phyloP scores from a whole-genome alignment of 2,329 filamentous ascomycete genomes.

The Trichoderma pleuroti region DNA sequence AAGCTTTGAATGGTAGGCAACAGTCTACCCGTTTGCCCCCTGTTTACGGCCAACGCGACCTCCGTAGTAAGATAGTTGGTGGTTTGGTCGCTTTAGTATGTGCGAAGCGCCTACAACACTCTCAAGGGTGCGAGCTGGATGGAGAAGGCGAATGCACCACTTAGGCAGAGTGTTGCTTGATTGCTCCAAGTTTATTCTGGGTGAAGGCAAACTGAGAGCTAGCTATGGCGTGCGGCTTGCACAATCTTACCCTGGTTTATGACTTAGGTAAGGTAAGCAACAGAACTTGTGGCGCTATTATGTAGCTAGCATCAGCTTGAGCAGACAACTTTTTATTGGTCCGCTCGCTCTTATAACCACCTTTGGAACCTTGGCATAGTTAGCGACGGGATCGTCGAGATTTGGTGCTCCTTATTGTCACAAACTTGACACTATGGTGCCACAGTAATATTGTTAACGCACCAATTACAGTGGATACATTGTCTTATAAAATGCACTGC shows the following conservation, averaged over 20 bases:
- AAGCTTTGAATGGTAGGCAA: background rate
- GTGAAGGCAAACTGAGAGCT: background rate
- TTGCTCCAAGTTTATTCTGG: background rate
- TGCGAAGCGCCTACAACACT: background rate
- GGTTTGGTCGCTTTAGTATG: background rate
- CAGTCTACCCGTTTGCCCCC: background rate
- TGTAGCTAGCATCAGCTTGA: background rate
- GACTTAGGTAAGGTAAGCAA: background rate
- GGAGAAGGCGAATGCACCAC: background rate
- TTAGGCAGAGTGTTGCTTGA: background rate
- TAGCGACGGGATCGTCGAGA: background rate
- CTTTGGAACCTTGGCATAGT: background rate
- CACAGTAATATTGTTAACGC: background rate
- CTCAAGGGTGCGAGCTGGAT: background rate
- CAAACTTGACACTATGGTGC: background rate
- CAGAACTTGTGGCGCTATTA: background rate
- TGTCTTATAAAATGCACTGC: background rate
- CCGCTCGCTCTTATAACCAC: background rate
- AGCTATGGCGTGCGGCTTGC: background rate
- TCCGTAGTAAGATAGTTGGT: background rate
- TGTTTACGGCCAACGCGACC: background rate
- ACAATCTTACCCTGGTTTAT: background rate
- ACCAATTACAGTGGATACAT: background rate
- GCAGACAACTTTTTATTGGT: background rate
- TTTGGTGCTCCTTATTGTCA: background rate